Evolutionary conservation across 768 basidiomycete genomes (phyloP).

Genomic region (Serendipita vermifera): DNA sequence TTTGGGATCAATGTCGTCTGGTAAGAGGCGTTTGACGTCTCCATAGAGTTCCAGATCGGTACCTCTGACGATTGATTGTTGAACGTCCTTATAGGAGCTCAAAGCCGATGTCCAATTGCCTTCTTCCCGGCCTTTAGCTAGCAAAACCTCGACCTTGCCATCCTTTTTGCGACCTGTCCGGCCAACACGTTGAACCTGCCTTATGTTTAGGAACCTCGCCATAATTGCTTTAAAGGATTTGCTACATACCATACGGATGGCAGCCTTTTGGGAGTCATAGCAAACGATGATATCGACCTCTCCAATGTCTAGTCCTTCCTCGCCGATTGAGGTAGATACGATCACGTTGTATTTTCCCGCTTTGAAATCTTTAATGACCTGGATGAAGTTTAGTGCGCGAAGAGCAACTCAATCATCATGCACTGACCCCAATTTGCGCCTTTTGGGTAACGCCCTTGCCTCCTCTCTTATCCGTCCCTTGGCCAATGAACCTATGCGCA

Average conservation of each 20-base stretch:
- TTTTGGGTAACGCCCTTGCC: constrained; percentile 82
- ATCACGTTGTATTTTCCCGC: constrained; percentile 77
- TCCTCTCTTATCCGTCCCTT: constrained; percentile 72
- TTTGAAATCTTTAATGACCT: constrained; percentile 86
- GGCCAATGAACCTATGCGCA: constrained; percentile 80
- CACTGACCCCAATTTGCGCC: constrained; percentile 71
- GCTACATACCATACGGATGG: constrained; percentile 78
- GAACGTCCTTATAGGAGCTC: constrained; percentile 74
- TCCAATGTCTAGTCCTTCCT: constrained; percentile 97
- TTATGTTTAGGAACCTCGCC: background rate
- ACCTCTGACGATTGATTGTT: constrained; percentile 73
- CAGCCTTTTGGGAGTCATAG: constrained; percentile 92
- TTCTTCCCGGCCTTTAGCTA: constrained; percentile 86
- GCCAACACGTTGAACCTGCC: constrained; percentile 86
- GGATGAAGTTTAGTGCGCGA: constrained; percentile 8
- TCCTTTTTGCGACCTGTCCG: constrained; percentile 87
- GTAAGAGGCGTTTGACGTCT: constrained; percentile 82
- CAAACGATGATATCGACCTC: constrained; percentile 93
- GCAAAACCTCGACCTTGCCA: constrained; percentile 80
- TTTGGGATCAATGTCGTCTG: constrained; percentile 59
- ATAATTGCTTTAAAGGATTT: background rate
- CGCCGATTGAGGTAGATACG: constrained; percentile 92
- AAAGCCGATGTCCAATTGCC: constrained; percentile 80
- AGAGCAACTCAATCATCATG: constrained; percentile 4
- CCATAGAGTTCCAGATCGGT: constrained; percentile 80